These are phyloP conservation scores for Diospyros lotus DNA, from an alignment of 148 eudicot species.

Conservation along the genomic window DNA sequence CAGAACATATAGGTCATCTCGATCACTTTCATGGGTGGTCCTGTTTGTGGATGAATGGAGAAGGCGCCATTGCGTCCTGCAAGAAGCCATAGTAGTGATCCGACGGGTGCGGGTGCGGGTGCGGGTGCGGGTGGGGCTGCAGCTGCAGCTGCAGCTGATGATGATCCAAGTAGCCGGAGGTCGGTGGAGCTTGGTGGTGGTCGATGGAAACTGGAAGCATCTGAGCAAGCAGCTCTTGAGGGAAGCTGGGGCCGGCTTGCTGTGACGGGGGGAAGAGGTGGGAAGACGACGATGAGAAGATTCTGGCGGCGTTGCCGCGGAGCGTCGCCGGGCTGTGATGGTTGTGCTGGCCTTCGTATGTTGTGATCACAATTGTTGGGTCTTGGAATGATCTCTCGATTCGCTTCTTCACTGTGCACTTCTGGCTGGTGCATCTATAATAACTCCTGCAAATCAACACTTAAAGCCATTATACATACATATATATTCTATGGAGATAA, in stretches of 20 bases:
- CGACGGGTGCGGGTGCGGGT: constrained; percentile 9
- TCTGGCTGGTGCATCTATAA: constrained; percentile 32
- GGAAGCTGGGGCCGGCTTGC: constrained; percentile 4
- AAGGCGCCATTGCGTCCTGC: constrained; percentile 9
- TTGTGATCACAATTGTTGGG: constrained; percentile 29
- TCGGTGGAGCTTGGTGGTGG: neutral
- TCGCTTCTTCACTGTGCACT: constrained; percentile 33
- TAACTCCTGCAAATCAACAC: constrained; percentile 25
- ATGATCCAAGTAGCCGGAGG: neutral
- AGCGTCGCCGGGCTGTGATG: constrained; percentile 29
- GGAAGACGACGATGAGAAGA: constrained; percentile 20
- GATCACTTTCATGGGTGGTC: constrained; percentile 5
- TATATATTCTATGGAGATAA: too few relatives aligned
- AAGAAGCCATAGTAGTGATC: constrained; percentile 10
- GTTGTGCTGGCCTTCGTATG: constrained; percentile 34
- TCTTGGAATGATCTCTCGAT: constrained; percentile 30
- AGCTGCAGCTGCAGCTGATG: constrained; percentile 14
- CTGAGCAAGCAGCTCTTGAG: constrained; percentile 11
- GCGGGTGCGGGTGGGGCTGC: constrained; percentile 12
- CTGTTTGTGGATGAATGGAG: constrained; percentile 2
- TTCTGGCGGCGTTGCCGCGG: constrained; percentile 21
- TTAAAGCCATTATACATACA: neutral
- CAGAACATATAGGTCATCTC: too few relatives aligned
- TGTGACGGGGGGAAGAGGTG: neutral
- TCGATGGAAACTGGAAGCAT: constrained; percentile 6